These are phyloP conservation scores for Malassezia caprae DNA, from an alignment of 1,284 basidiomycete genomes.

Conservation along the genomic window DNA sequence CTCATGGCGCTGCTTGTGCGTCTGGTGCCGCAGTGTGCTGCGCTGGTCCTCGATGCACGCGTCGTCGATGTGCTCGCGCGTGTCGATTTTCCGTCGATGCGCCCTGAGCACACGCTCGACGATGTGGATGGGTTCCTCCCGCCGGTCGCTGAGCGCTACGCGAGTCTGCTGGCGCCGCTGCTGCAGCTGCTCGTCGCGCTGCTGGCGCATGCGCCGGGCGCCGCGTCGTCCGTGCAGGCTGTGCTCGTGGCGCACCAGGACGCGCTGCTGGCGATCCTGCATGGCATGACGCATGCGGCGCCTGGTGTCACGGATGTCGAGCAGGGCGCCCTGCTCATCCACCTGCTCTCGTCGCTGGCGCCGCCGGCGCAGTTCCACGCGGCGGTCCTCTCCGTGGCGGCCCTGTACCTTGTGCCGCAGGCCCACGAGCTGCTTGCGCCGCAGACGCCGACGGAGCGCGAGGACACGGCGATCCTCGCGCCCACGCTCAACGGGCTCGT, in stretches of 20 bases:
- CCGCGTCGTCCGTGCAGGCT: slow-evolving; percentile 57
- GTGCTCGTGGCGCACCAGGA: slow-evolving; percentile 69
- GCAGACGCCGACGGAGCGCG: slow-evolving; percentile 61
- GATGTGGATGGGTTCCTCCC: slow-evolving; percentile 77
- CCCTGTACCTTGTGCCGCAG: slow-evolving; percentile 60
- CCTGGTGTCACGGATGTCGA: slow-evolving; percentile 59
- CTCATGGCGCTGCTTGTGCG: slow-evolving; percentile 80
- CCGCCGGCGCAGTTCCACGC: slow-evolving; percentile 60
- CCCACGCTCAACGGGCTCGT: slow-evolving; percentile 21
- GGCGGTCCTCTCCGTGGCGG: slow-evolving; percentile 66
- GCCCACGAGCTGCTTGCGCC: slow-evolving; percentile 60
- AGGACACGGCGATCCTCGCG: slow-evolving; percentile 50
- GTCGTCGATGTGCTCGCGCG: slow-evolving; percentile 68
- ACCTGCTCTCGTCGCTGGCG: slow-evolving; percentile 62
- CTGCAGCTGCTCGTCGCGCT: slow-evolving; percentile 61
- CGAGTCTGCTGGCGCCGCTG: slow-evolving; percentile 74
- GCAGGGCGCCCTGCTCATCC: slow-evolving; percentile 55
- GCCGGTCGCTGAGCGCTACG: slow-evolving; percentile 73
- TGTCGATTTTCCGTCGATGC: slow-evolving; percentile 74
- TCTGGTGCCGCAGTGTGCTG: slow-evolving; percentile 76
- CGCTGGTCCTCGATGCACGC: slow-evolving; percentile 70
- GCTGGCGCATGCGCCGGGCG: slow-evolving; percentile 29
- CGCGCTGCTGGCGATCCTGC: slow-evolving; percentile 66
- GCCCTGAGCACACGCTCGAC: slow-evolving; percentile 66
- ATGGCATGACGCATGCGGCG: slow-evolving; percentile 60